Evolutionary conservation across 768 basidiomycete genomes (phyloP).

Genomic region (Boletus bicolor): DNA sequence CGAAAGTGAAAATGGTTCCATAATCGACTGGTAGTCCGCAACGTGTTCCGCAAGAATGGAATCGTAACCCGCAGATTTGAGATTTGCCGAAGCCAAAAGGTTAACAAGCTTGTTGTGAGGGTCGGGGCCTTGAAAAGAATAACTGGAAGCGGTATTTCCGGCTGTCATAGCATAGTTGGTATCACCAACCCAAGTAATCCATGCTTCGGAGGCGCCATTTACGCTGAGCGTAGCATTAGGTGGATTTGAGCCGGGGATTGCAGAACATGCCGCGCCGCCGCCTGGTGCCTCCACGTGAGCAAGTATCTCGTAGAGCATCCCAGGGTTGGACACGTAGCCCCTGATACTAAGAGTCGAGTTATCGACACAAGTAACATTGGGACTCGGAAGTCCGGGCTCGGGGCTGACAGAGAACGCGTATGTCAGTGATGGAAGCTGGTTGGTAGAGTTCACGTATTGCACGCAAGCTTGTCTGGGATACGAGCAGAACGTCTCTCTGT

Average conservation of each 20-base stretch:
- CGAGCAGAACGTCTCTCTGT: constrained; percentile 62
- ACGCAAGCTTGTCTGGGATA: constrained; percentile 59
- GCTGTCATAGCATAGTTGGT: constrained; percentile 66
- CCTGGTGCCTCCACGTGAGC: constrained; percentile 41
- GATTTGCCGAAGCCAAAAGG: constrained; percentile 33
- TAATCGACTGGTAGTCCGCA: constrained; percentile 45
- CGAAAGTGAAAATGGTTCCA: constrained; percentile 50
- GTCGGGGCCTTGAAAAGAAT: constrained; percentile 62
- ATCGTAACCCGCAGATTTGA: constrained; percentile 32
- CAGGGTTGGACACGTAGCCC: constrained; percentile 45
- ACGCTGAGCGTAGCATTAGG: constrained; percentile 51
- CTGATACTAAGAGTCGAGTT: constrained; percentile 52
- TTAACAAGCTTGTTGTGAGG: constrained; percentile 48
- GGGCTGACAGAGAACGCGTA: constrained; percentile 46
- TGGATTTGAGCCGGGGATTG: constrained; percentile 23
- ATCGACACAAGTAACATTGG: constrained; percentile 60
- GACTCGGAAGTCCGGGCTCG: constrained; percentile 48
- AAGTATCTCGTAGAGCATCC: constrained; percentile 73
- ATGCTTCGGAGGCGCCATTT: constrained; percentile 46
- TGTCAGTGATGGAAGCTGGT: constrained; percentile 39
- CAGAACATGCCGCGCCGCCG: constrained; percentile 34
- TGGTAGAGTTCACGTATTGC: constrained; percentile 47
- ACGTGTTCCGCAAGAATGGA: constrained; percentile 47
- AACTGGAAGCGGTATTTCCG: constrained; percentile 51
- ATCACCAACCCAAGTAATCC: constrained; percentile 72